phyloP scores from a whole-genome alignment of 116 monocot genomes.

The Cymodocea nodosa region DNA sequence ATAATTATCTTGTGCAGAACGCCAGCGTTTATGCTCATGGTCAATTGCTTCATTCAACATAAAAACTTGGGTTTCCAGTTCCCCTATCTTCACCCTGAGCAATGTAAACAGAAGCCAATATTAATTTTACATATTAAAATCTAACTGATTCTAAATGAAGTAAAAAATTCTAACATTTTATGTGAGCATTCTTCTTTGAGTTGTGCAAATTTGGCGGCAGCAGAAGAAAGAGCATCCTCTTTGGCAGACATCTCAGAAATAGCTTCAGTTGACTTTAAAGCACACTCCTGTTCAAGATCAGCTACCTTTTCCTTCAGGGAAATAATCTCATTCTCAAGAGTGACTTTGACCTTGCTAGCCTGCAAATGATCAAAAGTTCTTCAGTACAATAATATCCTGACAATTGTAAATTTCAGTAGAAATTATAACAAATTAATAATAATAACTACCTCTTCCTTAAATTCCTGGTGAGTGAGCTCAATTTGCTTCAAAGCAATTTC shows the following conservation, averaged over 20 bases:
- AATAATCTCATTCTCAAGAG: constrained; percentile 54
- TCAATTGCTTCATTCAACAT: constrained; percentile 54
- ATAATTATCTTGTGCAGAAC: constrained; percentile 83
- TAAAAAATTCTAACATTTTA: constrained; percentile 31
- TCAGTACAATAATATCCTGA: background rate
- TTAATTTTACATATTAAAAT: background rate
- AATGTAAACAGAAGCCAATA: background rate
- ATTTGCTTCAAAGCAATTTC: constrained; percentile 87
- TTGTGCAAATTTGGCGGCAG: constrained; percentile 25
- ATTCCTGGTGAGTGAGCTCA: constrained; percentile 67
- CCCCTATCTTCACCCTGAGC: constrained; percentile 34
- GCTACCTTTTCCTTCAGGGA: constrained; percentile 34
- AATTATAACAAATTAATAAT: background rate
- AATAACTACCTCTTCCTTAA: constrained; percentile 50
- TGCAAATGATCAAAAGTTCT: constrained; percentile 8
- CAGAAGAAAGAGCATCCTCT: constrained; percentile 43
- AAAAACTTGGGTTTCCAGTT: constrained; percentile 37
- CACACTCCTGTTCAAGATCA: constrained; percentile 53
- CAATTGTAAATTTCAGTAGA: background rate
- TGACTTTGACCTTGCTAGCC: constrained; percentile 44
- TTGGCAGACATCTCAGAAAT: constrained; percentile 43
- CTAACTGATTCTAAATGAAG: background rate
- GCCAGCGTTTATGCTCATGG: constrained; percentile 74
- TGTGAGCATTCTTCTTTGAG: constrained; percentile 42
- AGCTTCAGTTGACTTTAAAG: constrained; percentile 58